Evolutionary conservation across 2,329 filamentous ascomycete genomes (phyloP), one percentile per base, ranked within the genome.

Genomic region (Fusarium sp.): DNA sequence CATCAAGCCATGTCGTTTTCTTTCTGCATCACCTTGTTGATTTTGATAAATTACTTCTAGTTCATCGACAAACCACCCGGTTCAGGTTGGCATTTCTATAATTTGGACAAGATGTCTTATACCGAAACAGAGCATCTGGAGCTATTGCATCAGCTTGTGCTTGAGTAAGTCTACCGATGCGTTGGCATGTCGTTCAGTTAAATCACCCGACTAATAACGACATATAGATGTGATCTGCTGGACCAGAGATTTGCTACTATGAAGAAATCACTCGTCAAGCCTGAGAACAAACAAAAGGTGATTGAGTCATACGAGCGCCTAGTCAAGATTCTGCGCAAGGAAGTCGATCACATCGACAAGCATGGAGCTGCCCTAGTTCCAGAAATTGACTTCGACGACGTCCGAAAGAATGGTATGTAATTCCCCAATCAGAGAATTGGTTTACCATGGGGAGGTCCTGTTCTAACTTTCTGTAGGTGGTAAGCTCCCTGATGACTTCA

Each of bases 371-470:
- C 54, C 10, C 24, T 47, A 5, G 28, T 47, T 14, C 54, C 54
- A 3, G 54, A 56, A 22, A 47, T 56, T 13, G 39, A 56, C 6
- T 56, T 56, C 2, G 38, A 47, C 8, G 54, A 56, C 16, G 38
- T 56, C 18, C 38, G 30, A 15, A 56, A 56, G 18, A 56, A 56
- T 1, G 54, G 54, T 56, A 56, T 22, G 53, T 31, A 15, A 0
- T 12, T 12, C 30, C 9, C 18, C 4, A 15, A 30, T 11, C 22
- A 44, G 15, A 6, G 0, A 8, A 18, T 24, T 44, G 7, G 9
- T 6, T 11, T 11, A 7, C 44, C 0, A 13, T 10, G 0, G 9
- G 20, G 6, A 4, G 8, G 18, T 9, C 11, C 1, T 14, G 7
- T 33, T 26, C 7, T 56, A 13, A 45, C 5, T n/a, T 22, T 0